Evolutionary conservation across 2,329 filamentous ascomycete species (phyloP).

Genomic region (Fusarium liriodendri): DNA sequence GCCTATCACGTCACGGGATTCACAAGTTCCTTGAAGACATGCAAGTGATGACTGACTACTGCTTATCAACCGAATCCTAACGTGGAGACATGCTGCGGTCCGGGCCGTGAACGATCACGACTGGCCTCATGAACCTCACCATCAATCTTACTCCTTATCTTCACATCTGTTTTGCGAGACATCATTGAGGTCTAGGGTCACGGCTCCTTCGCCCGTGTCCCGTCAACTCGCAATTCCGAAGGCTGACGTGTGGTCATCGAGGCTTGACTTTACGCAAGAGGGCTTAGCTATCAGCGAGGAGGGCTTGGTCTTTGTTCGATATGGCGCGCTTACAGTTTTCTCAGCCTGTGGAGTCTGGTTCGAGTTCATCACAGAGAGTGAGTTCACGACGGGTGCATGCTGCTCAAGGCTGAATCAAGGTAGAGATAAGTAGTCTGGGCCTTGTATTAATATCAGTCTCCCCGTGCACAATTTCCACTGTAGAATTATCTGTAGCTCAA

Average conservation of each 20-base stretch:
- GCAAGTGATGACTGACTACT: neutral
- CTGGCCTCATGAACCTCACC: neutral
- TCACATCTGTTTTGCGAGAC: neutral
- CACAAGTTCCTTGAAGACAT: neutral
- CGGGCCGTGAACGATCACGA: neutral
- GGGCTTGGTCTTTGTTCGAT: neutral
- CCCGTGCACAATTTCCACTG: neutral
- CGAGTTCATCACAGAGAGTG: conserved; percentile 1
- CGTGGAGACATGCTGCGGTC: neutral
- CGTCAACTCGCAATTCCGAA: neutral
- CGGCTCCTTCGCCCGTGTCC: conserved; percentile 11
- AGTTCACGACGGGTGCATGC: neutral
- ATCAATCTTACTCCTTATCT: neutral
- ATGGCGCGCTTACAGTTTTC: conserved; percentile 4
- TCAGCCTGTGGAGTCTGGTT: neutral
- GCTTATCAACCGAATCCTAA: conserved; percentile 3
- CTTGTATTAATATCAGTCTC: conserved; percentile 14
- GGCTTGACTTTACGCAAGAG: neutral
- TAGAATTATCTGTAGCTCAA: neutral
- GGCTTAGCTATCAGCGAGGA: neutral
- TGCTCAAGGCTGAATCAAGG: neutral
- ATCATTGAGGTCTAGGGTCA: neutral
- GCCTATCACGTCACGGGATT: conserved; percentile 8
- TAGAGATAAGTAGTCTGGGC: neutral
- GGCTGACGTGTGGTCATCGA: neutral